These are phyloP conservation scores for Setaria italica DNA, from an alignment of 202 grass and related monocot genomes.

Conservation along the genomic window DNA sequence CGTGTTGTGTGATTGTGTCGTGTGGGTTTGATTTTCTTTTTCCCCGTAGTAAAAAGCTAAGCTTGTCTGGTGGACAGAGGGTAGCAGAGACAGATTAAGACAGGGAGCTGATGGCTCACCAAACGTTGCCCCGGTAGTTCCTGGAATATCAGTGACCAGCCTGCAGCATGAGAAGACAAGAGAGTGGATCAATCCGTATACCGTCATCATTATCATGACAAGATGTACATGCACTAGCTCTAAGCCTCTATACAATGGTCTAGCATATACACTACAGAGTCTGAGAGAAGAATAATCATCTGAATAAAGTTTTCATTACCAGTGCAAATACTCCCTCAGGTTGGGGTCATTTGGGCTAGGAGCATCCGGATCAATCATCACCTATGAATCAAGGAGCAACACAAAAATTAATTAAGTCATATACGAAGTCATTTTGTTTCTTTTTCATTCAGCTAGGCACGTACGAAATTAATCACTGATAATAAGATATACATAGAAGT, in stretches of 20 bases:
- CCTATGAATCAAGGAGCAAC: not conserved
- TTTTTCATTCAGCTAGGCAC: too few species aligned
- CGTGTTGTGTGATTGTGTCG: too few species aligned
- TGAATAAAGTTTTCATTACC: conserved; percentile 36
- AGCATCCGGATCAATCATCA: conserved; percentile 90
- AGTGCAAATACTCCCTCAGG: conserved; percentile 77
- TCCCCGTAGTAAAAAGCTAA: not conserved
- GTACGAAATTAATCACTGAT: too few species aligned
- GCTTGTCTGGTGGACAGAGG: not conserved
- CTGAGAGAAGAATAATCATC: not conserved
- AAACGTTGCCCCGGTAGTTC: conserved; percentile 57
- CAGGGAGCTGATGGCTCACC: conserved; percentile 40
- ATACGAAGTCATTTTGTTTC: too few species aligned
- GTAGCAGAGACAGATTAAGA: not conserved
- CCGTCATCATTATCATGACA: not conserved
- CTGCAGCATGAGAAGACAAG: conserved; percentile 47
- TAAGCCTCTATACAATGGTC: not conserved
- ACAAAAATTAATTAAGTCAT: too few species aligned
- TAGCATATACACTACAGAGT: not conserved
- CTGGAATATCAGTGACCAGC: conserved; percentile 80
- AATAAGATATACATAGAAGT: too few species aligned
- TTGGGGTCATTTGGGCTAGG: conserved; percentile 86
- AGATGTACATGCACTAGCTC: not conserved
- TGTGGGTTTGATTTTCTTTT: not conserved
- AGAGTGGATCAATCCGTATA: not conserved